Base-by-base conservation (phyloP, 1,284 basidiomycete genomes). In the Cutaneotrichosporon cavernicola region DNA sequence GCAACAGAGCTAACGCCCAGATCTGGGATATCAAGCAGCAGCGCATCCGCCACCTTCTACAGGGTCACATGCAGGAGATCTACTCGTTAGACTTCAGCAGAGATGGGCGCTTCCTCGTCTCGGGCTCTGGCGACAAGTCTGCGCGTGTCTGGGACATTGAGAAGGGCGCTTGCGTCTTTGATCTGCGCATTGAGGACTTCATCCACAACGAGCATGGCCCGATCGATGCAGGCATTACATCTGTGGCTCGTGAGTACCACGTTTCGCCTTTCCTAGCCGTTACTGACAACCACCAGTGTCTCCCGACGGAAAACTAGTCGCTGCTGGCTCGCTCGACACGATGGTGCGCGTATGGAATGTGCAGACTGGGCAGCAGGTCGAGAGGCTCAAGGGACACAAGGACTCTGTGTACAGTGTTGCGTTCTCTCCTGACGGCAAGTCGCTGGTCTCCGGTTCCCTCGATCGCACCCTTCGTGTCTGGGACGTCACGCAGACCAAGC, bases 381-480 rank as follows among this genome's bases (percentile, higher is more conserved):
- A 91, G 75, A 83, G 89, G 38, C 82, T 95, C 64, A 84, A 87
- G 65, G 90, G 90, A 2, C 92, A 95, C 80, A 86, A 86, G 70
- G 91, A 95, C 74, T 90, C 88, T 64, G 90, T 91, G 51, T 90
- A 91, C 80, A 86, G 85, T 46, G 91, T 95, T 38, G 87, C 87
- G n/a, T 95, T 94, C 79, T 90, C 90, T 0, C 90, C 90, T 0
- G 91, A 92, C 70, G 90, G 92, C 36, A 87, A 80, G 65, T 80
- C 76, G 32, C 82, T 96, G 51, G 87, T 95, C 26, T 90, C 88
- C 60, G 92, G 91, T 16, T 90, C 88, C 66, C 82, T 96, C 68
- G 93, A 96, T 76, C 90, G 90, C 83, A 92, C 89, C 30, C 80
- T 96, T 66, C 91, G 92, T 76, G 86, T 90, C 61, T 96, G 93